Evolutionary conservation across 352 stramenopile species (phyloP).

Genomic region (Pythium rishiriense): DNA sequence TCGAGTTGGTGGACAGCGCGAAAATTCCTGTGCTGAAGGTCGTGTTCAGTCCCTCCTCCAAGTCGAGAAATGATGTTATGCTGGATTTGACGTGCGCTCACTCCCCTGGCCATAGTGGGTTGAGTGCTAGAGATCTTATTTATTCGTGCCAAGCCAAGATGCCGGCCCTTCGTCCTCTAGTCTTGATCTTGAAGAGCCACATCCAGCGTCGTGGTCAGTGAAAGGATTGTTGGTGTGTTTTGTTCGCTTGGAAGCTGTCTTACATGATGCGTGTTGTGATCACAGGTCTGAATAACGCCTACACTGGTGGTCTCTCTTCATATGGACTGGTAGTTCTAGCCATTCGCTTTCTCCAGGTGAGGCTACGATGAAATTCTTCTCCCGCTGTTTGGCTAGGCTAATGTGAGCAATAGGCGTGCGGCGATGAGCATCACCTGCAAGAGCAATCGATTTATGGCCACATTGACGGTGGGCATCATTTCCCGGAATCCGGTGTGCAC

Average conservation of each 20-base stretch:
- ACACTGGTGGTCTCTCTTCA: conserved; percentile 94
- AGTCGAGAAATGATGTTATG: conserved; percentile 49
- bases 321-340: conserved; percentile 96
- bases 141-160: conserved; percentile 89
- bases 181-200: conserved; percentile 93
- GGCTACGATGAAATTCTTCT: neutral
- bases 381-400: neutral
- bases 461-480: conserved; percentile 16
- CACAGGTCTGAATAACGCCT: conserved; percentile 92
- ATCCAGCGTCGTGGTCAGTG: conserved; percentile 56
- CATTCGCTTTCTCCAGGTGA: conserved; percentile 92
- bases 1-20: conserved; percentile 94
- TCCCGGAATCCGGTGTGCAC: conserved; percentile 31
- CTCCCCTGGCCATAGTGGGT: conserved; percentile 92
- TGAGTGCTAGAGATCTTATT: conserved; percentile 92
- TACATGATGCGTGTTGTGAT: neutral
- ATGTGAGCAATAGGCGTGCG: conserved; percentile 53
- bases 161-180: conserved; percentile 92
- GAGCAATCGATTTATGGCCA: conserved; percentile 2
- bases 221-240: neutral
- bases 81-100: conserved; percentile 96
- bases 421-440: conserved; percentile 56
- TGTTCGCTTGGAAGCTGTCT: neutral
- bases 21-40: conserved; percentile 97
- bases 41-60: conserved; percentile 38